Base-by-base conservation (phyloP, 2,329 filamentous ascomycete genomes). In the Ustilaginoidea virens region DNA sequence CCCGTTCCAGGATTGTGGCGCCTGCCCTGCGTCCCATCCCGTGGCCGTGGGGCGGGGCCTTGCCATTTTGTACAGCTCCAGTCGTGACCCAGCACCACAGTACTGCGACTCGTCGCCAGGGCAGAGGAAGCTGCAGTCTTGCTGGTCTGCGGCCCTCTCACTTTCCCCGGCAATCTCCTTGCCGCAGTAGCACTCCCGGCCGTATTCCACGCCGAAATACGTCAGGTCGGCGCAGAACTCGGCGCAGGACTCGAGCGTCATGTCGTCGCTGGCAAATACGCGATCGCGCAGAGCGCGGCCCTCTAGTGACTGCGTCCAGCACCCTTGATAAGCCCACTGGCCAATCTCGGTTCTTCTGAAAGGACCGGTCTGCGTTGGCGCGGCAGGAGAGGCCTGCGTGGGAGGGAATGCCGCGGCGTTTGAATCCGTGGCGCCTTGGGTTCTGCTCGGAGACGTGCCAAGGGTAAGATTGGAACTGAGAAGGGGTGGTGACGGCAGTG, bases 121-220 rank as follows among this genome's bases (percentile, higher is more conserved):
- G 29, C 53, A 56, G 5, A 36, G 24, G 17, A 50, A 44, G 20
- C 41, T 47, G 28, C 53, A 57, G 15, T 53, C 38, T 0, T 38
- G 24, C 30, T 45, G 35, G 1, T 42, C 43, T 2, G 49, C 41
- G 23, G 52, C 53, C 30, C 40, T n/a, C n/a, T n/a, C n/a, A n/a
- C n/a, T n/a, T n/a, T n/a, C n/a, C n/a, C 47, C 50, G 5, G 38
- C 38, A 16, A 48, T 39, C 1, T 29, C 25, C 27, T 53, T 44
- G 5, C 51, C 51, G 23, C 53, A 57, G 44, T 49, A 56, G 16
- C 53, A 57, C 14, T 57, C 53, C 2, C 40, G 42, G 5, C 49
- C 50, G 18, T 56, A 55, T 28, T 57, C 51, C 4, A 56, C 43
- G 7, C 53, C 53, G 1, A 47, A 51, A 15, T 44, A 56, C 5